These are phyloP conservation scores for Komagataella mondaviorum DNA, from an alignment of 805 yeast species.

Conservation along the genomic window DNA sequence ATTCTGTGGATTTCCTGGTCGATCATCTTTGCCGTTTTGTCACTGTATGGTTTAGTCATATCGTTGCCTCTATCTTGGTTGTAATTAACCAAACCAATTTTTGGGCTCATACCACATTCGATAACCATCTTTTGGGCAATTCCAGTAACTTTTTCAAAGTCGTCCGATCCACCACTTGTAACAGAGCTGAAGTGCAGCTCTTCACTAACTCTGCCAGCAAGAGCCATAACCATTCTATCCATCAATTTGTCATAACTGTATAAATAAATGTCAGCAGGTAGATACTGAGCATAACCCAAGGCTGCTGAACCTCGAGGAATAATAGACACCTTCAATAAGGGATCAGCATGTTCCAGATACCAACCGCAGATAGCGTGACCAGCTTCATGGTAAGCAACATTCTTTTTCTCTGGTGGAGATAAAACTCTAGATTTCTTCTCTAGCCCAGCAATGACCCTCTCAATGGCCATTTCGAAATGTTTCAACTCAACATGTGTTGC, in stretches of 20 bases:
- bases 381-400: constrained; percentile 97
- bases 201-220: constrained; percentile 95
- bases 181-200: constrained; percentile 87
- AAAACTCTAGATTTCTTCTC: constrained; percentile 81
- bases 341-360: constrained; percentile 86
- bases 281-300: constrained; percentile 92
- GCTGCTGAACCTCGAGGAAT: constrained; percentile 97
- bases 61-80: constrained; percentile 45
- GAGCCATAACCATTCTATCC: constrained; percentile 92
- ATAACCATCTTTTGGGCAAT: constrained; percentile 93
- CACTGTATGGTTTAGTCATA: constrained; percentile 69
- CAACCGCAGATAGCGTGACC: constrained; percentile 99
- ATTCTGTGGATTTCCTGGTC: constrained; percentile 76
- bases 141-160: constrained; percentile 87
- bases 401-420: constrained; percentile 72
- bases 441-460: constrained; percentile 92
- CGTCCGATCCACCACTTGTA: constrained; percentile 94
- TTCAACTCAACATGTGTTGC: constrained; percentile 53
- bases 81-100: constrained; percentile 74
- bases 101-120: constrained; percentile 79
- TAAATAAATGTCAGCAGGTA: constrained; percentile 86
- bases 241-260: constrained; percentile 63
- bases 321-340: constrained; percentile 87
- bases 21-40: constrained; percentile 66
- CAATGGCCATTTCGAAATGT: constrained; percentile 94